phyloP scores from a whole-genome alignment of 352 stramenopile genomes.

The Pythium pyrilobum region DNA sequence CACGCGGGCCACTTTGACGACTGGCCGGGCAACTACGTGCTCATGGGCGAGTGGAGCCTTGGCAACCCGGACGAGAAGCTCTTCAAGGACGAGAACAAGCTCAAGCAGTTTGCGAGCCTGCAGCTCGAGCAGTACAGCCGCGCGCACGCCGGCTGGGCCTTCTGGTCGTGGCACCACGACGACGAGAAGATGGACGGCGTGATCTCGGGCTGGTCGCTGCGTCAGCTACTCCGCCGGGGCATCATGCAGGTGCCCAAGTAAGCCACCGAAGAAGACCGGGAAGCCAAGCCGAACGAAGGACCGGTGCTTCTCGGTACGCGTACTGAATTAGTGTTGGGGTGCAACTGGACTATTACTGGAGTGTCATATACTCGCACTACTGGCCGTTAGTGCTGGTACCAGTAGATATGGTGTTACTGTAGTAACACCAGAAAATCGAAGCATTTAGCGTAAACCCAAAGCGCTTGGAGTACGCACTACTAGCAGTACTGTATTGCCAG shows the following conservation, averaged over 20 bases:
- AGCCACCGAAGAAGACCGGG: not conserved
- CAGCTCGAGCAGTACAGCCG: conserved; percentile 25
- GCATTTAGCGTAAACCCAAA: no score
- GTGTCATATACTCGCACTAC: no score
- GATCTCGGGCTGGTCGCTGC: conserved; percentile 16
- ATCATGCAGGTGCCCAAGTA: conserved; percentile 11
- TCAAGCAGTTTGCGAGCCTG: conserved; percentile 23
- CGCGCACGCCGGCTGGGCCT: conserved; percentile 28
- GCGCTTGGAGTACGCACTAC: no score
- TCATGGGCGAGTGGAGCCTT: conserved; percentile 56
- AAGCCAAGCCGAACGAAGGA: no score
- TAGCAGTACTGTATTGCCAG: no score
- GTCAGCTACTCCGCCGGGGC: conserved; percentile 10
- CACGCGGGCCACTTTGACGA: conserved; percentile 5
- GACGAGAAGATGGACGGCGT: conserved; percentile 7
- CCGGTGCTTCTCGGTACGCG: no score
- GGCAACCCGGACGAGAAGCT: conserved; percentile 17
- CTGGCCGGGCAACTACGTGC: conserved; percentile 27
- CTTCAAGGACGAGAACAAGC: conserved; percentile 26
- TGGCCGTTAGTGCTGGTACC: no score
- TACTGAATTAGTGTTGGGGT: no score
- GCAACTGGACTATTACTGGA: no score
- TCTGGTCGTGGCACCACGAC: conserved; percentile 51
- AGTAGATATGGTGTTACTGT: no score
- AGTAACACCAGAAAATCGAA: no score